These are phyloP conservation scores for Penicillium coprophilum DNA, from an alignment of 495 filamentous ascomycete genomes.

Conservation along the genomic window DNA sequence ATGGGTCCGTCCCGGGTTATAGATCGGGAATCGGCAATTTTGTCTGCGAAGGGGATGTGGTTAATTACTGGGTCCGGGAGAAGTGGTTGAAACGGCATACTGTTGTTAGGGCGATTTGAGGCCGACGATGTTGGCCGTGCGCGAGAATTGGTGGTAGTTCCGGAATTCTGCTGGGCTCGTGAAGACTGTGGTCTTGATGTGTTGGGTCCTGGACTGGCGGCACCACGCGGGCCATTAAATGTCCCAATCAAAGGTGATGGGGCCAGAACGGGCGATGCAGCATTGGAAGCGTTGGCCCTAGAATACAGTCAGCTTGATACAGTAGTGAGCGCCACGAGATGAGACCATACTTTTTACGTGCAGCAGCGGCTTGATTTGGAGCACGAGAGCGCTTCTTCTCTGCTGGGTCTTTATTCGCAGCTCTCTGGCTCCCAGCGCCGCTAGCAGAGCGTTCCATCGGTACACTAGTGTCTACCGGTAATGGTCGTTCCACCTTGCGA, in stretches of 20 bases:
- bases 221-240: slow-evolving; percentile 51
- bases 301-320: slow-evolving; percentile 13
- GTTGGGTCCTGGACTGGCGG: slow-evolving; percentile 47
- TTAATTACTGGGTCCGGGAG: slow-evolving; percentile 5
- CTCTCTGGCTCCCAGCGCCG: slow-evolving; percentile 44
- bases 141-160: slow-evolving; percentile 54
- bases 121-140: slow-evolving; percentile 61
- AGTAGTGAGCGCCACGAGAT: background rate
- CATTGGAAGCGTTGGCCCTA: slow-evolving; percentile 53
- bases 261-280: slow-evolving; percentile 65
- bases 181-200: slow-evolving; percentile 57
- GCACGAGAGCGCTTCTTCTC: slow-evolving; percentile 75
- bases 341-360: slow-evolving; percentile 69
- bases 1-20: slow-evolving; percentile 32
- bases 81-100: slow-evolving; percentile 24
- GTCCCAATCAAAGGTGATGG: slow-evolving; percentile 70
- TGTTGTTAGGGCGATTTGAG: slow-evolving; percentile 46
- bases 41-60: slow-evolving; percentile 25
- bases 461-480: slow-evolving; percentile 46
- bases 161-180: slow-evolving; percentile 67
- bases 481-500: slow-evolving; percentile 72
- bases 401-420: slow-evolving; percentile 55
- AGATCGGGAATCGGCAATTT: slow-evolving; percentile 37
- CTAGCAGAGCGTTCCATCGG: slow-evolving; percentile 73
- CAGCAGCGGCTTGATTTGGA: slow-evolving; percentile 54